A percentile compares a stretch with the other conserved stretches of the same genome.
Evolutionary conservation across 2,329 filamentous ascomycete genomes (phyloP).

Genomic region (Triangularia verruculosa): DNA sequence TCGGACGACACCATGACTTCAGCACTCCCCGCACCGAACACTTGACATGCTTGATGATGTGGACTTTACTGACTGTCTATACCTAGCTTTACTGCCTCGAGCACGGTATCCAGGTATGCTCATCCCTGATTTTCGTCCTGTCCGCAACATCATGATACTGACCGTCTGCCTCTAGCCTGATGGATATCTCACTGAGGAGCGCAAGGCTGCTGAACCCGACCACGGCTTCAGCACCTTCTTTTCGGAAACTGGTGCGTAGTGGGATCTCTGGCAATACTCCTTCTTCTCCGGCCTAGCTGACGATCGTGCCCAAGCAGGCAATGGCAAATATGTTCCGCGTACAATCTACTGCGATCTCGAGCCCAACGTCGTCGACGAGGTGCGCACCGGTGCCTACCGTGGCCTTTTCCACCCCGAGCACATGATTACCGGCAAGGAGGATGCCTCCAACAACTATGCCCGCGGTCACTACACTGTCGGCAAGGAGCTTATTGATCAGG

Average conservation of each 20-base stretch:
- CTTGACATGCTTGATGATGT: neutral
- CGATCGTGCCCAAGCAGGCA: conserved; percentile 54
- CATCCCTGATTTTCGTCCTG: conserved; percentile 15
- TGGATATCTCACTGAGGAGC: conserved; percentile 97
- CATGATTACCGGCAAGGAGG: conserved; percentile 99
- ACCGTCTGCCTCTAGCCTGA: conserved; percentile 67
- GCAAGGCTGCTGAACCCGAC: conserved; percentile 88
- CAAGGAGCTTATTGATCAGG: conserved; percentile 98
- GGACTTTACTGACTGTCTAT: conserved; percentile 15
- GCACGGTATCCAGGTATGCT: conserved; percentile 94
- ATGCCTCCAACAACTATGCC: conserved; percentile 99
- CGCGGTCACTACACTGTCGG: conserved; percentile 99
- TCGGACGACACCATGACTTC: neutral
- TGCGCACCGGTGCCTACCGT: conserved; percentile 95
- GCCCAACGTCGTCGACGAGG: conserved; percentile 98
- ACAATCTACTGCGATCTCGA: conserved; percentile 99
- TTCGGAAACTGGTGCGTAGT: conserved; percentile 86
- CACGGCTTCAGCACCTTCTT: conserved; percentile 99
- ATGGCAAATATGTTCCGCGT: conserved; percentile 98
- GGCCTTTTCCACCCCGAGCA: conserved; percentile 97
- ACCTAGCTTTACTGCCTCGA: conserved; percentile 97
- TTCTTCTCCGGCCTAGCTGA: conserved; percentile 15
- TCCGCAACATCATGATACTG: conserved; percentile 25
- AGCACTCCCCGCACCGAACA: neutral
- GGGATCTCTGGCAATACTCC: neutral